Base-by-base conservation (phyloP, 1,284 basidiomycete genomes). In the Fomitiporia mediterranea region DNA sequence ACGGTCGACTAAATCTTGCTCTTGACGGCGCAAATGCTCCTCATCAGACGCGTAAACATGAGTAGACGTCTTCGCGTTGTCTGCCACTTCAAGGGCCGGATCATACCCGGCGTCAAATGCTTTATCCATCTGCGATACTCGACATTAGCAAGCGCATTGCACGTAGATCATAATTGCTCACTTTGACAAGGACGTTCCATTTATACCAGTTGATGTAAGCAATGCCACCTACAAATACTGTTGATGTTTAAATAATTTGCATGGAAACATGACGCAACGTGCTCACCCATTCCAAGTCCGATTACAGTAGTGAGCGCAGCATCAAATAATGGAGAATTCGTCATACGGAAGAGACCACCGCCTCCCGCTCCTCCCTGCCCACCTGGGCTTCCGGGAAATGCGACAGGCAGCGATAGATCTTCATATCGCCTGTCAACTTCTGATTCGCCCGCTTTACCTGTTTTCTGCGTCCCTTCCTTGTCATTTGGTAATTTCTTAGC, bases 181-280 rank as follows among this genome's bases (percentile, higher is more conserved):
- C 89, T 75, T 92, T 84, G 67, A 81, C 73, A n/a, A 91, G 73
- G 8, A 91, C 89, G 65, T 84, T 83, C 61, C 79, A 79, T 71
- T 92, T 91, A 72, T 92, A 92, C 84, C 84, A 91, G 30, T 74
- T 72, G 51, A 90, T 70, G 68, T 91, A 91, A 9, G 77, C 79
- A 13, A 88, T 72, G 52, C 91, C 89, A 23, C 87, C 86, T 23
- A 81, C 62, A 63, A 89, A 86, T 3, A 86, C 81, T 84, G 62
- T 4, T 50, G 49, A 52, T 59, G 35, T 15, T 51, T 49, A 39
- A 44, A 19, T 47, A 11, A 48, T 34, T 11, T 47, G n/a, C 27
- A 13, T 23, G n/a, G 42, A 7, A 4, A 40, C 15, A 23, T 5
- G 27, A 46, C 17, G 19, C 40, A 3, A 55, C 35, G 44, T 17